These are phyloP conservation scores for Gnomoniopsis sp. DNA, from an alignment of 2,329 filamentous ascomycete species.

Conservation along the genomic window DNA sequence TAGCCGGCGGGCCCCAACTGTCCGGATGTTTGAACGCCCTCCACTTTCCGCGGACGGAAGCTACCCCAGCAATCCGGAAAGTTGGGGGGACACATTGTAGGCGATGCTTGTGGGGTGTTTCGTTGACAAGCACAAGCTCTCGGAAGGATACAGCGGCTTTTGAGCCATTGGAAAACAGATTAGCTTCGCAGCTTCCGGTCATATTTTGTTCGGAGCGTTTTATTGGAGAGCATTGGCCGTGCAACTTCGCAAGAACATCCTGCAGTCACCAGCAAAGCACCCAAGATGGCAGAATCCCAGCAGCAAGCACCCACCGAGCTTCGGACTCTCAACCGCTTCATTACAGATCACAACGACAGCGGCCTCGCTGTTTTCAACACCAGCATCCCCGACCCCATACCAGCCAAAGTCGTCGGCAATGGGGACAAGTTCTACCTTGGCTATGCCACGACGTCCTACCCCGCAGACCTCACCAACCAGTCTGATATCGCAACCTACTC, in stretches of 20 bases:
- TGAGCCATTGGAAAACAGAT: no score
- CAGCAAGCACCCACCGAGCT: background rate
- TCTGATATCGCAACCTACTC: conserved; percentile 44
- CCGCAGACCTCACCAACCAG: conserved; percentile 41
- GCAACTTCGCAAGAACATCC: no score
- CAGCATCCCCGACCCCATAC: conserved; percentile 22
- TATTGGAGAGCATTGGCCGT: no score
- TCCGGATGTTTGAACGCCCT: background rate
- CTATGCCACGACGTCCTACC: conserved; percentile 46
- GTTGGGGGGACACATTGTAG: no score
- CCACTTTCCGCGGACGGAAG: background rate
- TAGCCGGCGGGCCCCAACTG: background rate
- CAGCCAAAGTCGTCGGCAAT: conserved; percentile 26
- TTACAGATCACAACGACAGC: conserved; percentile 31
- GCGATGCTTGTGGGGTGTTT: background rate
- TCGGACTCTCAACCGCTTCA: conserved; percentile 25
- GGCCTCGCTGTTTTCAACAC: conserved; percentile 33
- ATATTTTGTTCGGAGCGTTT: no score
- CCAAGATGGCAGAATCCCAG: conserved; percentile 9
- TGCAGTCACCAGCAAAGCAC: no score
- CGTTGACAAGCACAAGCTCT: no score
- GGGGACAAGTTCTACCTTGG: conserved; percentile 29
- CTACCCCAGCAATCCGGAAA: background rate
- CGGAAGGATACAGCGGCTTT: no score
- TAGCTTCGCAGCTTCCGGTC: no score